Percentiles rank a stretch among this genome's conserved stretches.
Conservation (phyloP, 2,329 filamentous ascomycete genomes). For the Peltaster fructicola region DNA sequence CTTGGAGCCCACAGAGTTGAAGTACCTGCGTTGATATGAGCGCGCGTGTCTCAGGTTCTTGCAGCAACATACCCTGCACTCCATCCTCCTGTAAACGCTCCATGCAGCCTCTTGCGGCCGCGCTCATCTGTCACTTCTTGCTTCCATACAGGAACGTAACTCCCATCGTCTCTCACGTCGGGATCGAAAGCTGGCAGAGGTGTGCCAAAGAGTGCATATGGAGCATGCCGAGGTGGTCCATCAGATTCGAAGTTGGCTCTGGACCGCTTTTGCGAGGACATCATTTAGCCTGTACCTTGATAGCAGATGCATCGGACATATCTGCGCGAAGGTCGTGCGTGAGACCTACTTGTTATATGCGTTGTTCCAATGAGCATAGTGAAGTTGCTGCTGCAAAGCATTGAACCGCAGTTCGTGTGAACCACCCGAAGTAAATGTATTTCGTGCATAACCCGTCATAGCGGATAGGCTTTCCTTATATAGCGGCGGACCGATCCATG, state of each 20-base stretch:
- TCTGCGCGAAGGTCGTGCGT: too few species aligned
- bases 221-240: slow-evolving; percentile 37
- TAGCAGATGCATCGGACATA: too few species aligned
- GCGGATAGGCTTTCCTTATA: too few species aligned
- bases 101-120: slow-evolving; percentile 78
- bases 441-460: too few species aligned
- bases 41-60: too few species aligned
- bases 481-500: too few species aligned
- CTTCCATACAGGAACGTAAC: slow-evolving; percentile 92
- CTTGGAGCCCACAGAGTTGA: slow-evolving; percentile 95
- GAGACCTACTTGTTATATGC: too few species aligned
- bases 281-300: too few species aligned
- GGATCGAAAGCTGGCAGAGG: slow-evolving; percentile 63
- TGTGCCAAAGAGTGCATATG: slow-evolving; percentile 68
- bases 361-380: too few species aligned
- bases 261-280: slow-evolving; percentile 69
- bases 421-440: too few species aligned
- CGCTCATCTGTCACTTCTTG: slow-evolving; percentile 91
- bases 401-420: too few species aligned
- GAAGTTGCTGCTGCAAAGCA: too few species aligned
- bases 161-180: slow-evolving; percentile 69
- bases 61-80: slow-evolving; percentile 62
- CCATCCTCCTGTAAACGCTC: slow-evolving; percentile 90
- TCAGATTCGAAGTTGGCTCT: slow-evolving; percentile 64
- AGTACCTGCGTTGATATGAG: slow-evolving; percentile 52